Base-by-base conservation (phyloP, 108 stramenopile species). In the Pseudonitzschia delicatissima region DNA sequence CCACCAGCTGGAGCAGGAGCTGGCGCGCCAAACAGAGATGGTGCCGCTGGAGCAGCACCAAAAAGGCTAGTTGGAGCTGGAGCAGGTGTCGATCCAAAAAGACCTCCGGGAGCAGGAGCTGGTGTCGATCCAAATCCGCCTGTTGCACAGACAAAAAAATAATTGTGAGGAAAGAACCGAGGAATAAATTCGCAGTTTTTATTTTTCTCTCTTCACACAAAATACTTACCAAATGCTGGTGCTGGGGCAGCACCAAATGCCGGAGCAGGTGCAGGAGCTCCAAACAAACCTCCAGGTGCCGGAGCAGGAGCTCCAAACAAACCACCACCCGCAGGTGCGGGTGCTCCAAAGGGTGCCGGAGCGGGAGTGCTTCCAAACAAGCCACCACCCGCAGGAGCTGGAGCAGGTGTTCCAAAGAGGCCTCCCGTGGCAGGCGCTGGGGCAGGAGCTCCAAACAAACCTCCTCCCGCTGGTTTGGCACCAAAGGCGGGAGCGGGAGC, bases 391-490 rank as follows among this genome's bases (percentile, higher is more conserved):
- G 76, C 66, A 51, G 81, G 61, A 31, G 85, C 65, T 2, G 84
- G 67, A 21, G 82, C 68, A 25, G 87, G 80, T 26, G 85, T 61
- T 18, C 90, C 90, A 68, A 88, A 91, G n/a, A 80, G 66, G 13
- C 84, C 78, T 20, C 53, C 53, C 12, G 80, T 50, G 5, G 79
- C 85, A 35, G 78, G 78, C 9, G 53, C 53, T 55, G 83, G 79
- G 23, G 82, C 81, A 25, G 84, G 78, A 18, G 83, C 75, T 20
- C 87, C 86, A 76, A 88, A 91, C n/a, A 77, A 39, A 35, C 85
- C 80, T 5, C 71, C 75, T 12, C 77, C 49, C 25, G 82, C 77
- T 29, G 82, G 67, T 18, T 74, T 57, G 45, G 64, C 35, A 44
- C 87, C 91, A 76, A 92, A 92, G 5, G 67, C 49, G 29, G 49